Evolutionary conservation across 2,329 filamentous ascomycete species (phyloP).

Genomic region (Aspergillus sp.): DNA sequence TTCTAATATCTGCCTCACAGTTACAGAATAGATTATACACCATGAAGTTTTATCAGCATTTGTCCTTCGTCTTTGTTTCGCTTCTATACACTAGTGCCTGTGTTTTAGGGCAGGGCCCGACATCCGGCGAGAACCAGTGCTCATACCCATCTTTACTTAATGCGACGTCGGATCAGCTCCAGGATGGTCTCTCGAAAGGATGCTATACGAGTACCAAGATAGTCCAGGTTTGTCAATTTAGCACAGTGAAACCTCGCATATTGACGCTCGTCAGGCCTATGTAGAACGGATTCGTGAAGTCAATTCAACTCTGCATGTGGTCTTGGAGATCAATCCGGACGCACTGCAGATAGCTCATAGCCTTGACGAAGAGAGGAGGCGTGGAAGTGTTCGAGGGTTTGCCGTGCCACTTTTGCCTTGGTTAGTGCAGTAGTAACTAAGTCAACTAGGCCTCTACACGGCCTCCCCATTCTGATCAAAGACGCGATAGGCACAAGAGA

Average conservation of each 20-base stretch:
- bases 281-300: slow-evolving; percentile 45
- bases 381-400: slow-evolving; percentile 41
- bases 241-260: not conserved
- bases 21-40: not conserved
- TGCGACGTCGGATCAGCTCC: slow-evolving; percentile 45
- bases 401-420: not conserved
- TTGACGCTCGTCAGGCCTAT: slow-evolving; percentile 37
- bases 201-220: slow-evolving; percentile 52
- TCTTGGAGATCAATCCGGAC: slow-evolving; percentile 51
- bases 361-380: slow-evolving; percentile 42
- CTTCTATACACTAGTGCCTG: not conserved
- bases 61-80: not conserved
- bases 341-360: slow-evolving; percentile 42
- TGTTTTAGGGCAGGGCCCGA: not conserved
- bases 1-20: not conserved
- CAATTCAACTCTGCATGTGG: slow-evolving; percentile 45
- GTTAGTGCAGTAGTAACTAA: not conserved
- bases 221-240: slow-evolving; percentile 31
- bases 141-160: slow-evolving; percentile 39
- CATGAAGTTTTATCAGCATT: not conserved
- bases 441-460: slow-evolving; percentile 47
- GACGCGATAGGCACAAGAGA: slow-evolving; percentile 59
- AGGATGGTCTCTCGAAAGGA: slow-evolving; percentile 40
- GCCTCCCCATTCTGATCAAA: slow-evolving; percentile 59
- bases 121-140: slow-evolving; percentile 3